phyloP scores from a whole-genome alignment of 331 rosid species.

The Acacia pycnantha region DNA sequence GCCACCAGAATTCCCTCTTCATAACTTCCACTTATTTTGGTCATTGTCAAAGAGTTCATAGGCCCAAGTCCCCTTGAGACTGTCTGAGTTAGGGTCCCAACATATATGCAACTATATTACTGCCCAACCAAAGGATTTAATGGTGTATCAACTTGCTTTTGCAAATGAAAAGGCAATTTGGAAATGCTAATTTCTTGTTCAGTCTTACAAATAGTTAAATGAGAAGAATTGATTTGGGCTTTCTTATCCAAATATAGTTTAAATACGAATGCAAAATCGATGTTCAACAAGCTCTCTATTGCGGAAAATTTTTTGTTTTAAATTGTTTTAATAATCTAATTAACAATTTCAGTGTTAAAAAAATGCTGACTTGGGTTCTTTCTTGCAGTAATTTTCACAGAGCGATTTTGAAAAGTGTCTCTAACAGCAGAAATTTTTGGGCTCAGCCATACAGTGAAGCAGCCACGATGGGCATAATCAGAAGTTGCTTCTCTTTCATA shows the following conservation, averaged over 20 bases:
- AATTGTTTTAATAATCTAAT: not conserved
- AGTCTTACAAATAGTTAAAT: not conserved
- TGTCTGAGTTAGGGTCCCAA: not conserved
- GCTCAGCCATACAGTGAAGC: constrained; percentile 8
- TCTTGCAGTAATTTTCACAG: constrained; percentile 26
- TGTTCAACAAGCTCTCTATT: not conserved
- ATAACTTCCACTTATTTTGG: not conserved
- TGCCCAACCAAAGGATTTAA: not conserved
- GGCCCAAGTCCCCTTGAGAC: not conserved
- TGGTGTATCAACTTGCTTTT: not conserved
- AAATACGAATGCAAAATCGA: not conserved
- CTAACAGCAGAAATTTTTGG: constrained; percentile 3
- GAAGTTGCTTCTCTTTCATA: constrained; percentile 56
- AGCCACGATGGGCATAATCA: constrained; percentile 52
- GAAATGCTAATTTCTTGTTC: not conserved
- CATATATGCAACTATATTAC: not conserved
- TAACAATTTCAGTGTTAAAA: not conserved
- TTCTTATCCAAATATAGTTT: not conserved
- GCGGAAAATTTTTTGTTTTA: not conserved
- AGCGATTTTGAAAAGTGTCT: constrained; percentile 7
- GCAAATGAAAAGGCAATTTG: not conserved
- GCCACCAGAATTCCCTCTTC: not conserved
- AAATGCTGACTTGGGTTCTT: constrained; percentile 6
- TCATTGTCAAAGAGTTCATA: not conserved
- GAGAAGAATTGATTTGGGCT: not conserved